A percentile compares a stretch with the other conserved stretches of the same genome.
Evolutionary conservation across 371 early-diverging fungal genomes (phyloP).

Genomic region (Mortierella polycephala): DNA sequence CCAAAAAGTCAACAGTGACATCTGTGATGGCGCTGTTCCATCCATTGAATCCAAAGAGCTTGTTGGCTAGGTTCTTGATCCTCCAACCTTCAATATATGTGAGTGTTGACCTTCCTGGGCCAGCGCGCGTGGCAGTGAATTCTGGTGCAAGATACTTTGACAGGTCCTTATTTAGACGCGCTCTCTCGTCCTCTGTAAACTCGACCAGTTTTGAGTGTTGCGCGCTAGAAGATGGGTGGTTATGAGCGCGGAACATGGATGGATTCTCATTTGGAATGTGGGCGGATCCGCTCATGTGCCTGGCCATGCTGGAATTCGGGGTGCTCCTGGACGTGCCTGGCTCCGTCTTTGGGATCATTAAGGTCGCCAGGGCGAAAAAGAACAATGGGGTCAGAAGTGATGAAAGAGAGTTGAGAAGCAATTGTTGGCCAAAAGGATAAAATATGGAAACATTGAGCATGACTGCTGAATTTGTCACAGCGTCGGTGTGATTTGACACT

Average conservation of each 20-base stretch:
- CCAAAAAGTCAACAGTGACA: conserved; percentile 82
- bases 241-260: background rate
- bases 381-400: background rate
- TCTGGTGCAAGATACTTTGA: conserved; percentile 73
- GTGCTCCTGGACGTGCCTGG: conserved; percentile 10
- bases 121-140: conserved; percentile 66
- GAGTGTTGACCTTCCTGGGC: conserved; percentile 62
- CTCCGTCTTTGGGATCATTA: conserved; percentile 28
- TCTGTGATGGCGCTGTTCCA: conserved; percentile 91
- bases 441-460: background rate
- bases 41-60: conserved; percentile 98
- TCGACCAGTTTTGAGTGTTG: conserved; percentile 9
- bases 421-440: background rate
- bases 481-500: background rate
- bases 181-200: conserved; percentile 44
- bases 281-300: conserved; percentile 3
- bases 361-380: background rate
- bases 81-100: conserved; percentile 95
- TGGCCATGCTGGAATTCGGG: background rate
- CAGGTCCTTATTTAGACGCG: conserved; percentile 52
- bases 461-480: background rate
- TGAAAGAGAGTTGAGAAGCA: background rate
- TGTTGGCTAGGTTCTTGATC: conserved; percentile 93
- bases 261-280: conserved; percentile 7
- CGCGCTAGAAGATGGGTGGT: background rate